Evolutionary conservation across 768 basidiomycete genomes (phyloP).

Genomic region (Tricholoma matsutake): DNA sequence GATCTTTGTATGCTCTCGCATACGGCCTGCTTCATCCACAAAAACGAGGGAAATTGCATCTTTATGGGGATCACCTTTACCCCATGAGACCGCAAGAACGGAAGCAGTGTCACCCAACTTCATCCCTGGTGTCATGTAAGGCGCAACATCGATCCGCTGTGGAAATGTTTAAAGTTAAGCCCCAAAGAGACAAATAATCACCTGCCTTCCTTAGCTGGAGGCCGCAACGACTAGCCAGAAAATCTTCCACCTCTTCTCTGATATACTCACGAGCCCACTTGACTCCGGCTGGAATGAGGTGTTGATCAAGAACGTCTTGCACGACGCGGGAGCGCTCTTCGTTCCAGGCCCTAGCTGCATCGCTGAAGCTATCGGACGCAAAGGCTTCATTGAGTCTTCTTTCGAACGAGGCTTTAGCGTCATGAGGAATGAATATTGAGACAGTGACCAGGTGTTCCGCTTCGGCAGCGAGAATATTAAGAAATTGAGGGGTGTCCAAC

Average conservation of each 20-base stretch:
- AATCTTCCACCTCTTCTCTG: conserved; percentile 87
- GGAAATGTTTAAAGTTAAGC: conserved; percentile 13
- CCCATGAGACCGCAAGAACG: conserved; percentile 91
- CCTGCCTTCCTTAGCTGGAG: conserved; percentile 65
- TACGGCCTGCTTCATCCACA: conserved; percentile 83
- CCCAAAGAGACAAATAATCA: conserved; percentile 20
- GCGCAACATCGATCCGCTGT: conserved; percentile 82
- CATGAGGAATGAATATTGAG: conserved; percentile 60
- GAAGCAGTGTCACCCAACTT: conserved; percentile 68
- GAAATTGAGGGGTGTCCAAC: conserved; percentile 73
- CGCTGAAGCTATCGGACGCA: conserved; percentile 79
- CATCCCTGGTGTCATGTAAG: conserved; percentile 61
- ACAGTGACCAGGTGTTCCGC: conserved; percentile 83
- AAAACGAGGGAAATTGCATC: conserved; percentile 85
- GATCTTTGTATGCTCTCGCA: conserved; percentile 86
- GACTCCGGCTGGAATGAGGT: conserved; percentile 79
- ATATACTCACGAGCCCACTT: conserved; percentile 90
- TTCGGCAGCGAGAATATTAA: conserved; percentile 90
- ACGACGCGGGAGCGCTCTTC: conserved; percentile 76
- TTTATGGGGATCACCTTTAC: conserved; percentile 89
- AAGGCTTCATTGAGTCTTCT: conserved; percentile 78
- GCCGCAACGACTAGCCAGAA: conserved; percentile 65
- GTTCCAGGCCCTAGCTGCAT: conserved; percentile 90
- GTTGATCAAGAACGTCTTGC: conserved; percentile 72
- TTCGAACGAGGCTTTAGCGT: conserved; percentile 65